A percentile compares a stretch with the other conserved stretches of the same genome.
These are phyloP conservation scores for Nakazawaea wickerhamii DNA, from an alignment of 805 yeast genomes.

Conservation along the genomic window DNA sequence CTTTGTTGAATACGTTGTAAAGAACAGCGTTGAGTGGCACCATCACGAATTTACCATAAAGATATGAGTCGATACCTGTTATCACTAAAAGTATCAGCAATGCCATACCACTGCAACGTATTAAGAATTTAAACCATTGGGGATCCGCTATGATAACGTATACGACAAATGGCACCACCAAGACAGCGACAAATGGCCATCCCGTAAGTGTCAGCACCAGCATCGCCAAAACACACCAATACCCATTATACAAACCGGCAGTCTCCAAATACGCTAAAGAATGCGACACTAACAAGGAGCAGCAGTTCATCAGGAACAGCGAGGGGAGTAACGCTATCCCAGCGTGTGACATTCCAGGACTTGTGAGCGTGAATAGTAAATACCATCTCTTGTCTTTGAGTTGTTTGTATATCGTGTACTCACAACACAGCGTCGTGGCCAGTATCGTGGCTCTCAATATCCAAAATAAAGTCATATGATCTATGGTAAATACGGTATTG, in stretches of 20 bases:
- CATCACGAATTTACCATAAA: slow-evolving; percentile 54
- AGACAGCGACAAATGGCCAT: slow-evolving; percentile 81
- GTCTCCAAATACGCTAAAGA: slow-evolving; percentile 30
- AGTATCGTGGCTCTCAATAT: slow-evolving; percentile 42
- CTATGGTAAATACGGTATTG: slow-evolving; percentile 14
- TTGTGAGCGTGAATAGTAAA: slow-evolving; percentile 51
- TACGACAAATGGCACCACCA: slow-evolving; percentile 55
- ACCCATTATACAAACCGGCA: slow-evolving; percentile 17
- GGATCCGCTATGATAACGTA: slow-evolving; percentile 22
- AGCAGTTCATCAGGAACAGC: slow-evolving; percentile 59
- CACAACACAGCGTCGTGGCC: slow-evolving; percentile 39
- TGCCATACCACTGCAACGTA: not conserved
- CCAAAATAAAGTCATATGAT: slow-evolving; percentile 41
- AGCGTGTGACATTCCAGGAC: slow-evolving; percentile 88
- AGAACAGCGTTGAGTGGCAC: slow-evolving; percentile 80
- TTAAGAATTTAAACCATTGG: not conserved
- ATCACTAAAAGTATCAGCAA: slow-evolving; percentile 13
- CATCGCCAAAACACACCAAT: slow-evolving; percentile 39
- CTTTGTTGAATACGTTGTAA: slow-evolving; percentile 72
- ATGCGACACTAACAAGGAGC: slow-evolving; percentile 37
- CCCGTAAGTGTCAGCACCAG: slow-evolving; percentile 80
- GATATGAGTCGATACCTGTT: slow-evolving; percentile 47
- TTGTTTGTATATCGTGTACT: slow-evolving; percentile 44
- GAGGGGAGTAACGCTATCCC: slow-evolving; percentile 84
- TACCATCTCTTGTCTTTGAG: slow-evolving; percentile 38